Base-by-base conservation (phyloP, 768 basidiomycete genomes). In the Lactarius trivialis region DNA sequence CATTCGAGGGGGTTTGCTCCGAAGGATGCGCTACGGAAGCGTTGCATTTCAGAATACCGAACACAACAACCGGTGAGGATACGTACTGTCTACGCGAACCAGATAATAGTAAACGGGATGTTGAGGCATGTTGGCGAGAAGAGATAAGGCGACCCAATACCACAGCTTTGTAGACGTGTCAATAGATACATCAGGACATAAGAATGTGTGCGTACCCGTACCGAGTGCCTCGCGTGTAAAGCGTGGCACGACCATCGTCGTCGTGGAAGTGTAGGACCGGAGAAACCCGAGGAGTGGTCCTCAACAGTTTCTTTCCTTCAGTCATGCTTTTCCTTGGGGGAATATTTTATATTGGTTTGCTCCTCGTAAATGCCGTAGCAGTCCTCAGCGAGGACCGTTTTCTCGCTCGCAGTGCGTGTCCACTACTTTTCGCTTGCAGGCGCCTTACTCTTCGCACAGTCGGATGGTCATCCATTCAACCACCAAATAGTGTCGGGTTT, bases 331-430 rank as follows among this genome's bases (percentile, higher is more conserved):
- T 80, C 61, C 75, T 91, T 50, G 90, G 89, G 43, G 82, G 82
- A 17, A 82, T 97, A 66, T 76, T 98, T 68, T 93, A 97, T 78
- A 88, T 93, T 60, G 78, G 85, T 28, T 79, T 99, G 26, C 84
- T 99, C 48, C 78, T 98, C 71, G 84, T 94, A 69, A 98, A 99
- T 73, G 92, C 94, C 50, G 85, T 98, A 73, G 96, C 96, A 8
- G 87, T 99, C 61, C 80, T 99, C 65, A 96, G 86, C 70, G 96
- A 99, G 75, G 96, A 99, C 69, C 84, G 96, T 7, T 99, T 99
- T 75, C 85, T 99, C 59, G 89, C 93, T 24, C 80, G 87, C 72
- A 93, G 94, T 96, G 71, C 68, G 89, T 81, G 55, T 61, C 48
- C 58, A 32, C 30, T 43, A 33, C 21, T 56, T 39, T 37, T 37